Percentiles rank a stretch among this genome's conserved stretches.
These are phyloP conservation scores for Fusarium drepaniforme DNA, from an alignment of 2,329 filamentous ascomycete genomes.

Conservation along the genomic window DNA sequence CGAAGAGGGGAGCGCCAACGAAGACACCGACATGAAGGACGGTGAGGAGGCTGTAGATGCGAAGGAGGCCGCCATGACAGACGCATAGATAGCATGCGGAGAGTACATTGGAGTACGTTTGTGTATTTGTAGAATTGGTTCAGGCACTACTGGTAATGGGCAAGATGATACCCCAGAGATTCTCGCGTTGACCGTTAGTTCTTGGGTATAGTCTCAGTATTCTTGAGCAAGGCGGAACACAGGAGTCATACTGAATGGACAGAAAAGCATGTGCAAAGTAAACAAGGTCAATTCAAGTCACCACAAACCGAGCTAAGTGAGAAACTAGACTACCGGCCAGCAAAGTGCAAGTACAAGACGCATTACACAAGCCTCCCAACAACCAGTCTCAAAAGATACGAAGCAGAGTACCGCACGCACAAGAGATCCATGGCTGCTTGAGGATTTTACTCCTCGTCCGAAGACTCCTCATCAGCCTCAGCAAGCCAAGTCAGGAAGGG, in stretches of 20 bases:
- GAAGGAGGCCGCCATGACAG: conserved; percentile 36
- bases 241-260: not conserved
- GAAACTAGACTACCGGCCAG: conserved; percentile 15
- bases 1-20: conserved; percentile 22
- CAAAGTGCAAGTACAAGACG: conserved; percentile 11
- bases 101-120: not conserved
- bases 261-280: not conserved
- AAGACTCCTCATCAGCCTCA: conserved; percentile 78
- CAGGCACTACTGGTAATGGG: conserved; percentile 16
- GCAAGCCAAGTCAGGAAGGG: conserved; percentile 95
- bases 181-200: not conserved
- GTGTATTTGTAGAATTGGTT: conserved; percentile 17
- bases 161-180: conserved; percentile 34
- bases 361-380: conserved; percentile 2
- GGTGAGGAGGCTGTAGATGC: conserved; percentile 14
- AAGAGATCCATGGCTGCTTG: not conserved
- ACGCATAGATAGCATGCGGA: conserved; percentile 11
- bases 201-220: not conserved
- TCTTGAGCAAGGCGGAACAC: not conserved
- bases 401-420: conserved; percentile 4
- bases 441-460: conserved; percentile 65
- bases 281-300: conserved; percentile 23
- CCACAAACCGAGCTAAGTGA: conserved; percentile 35
- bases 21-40: conserved; percentile 40
- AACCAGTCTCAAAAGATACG: conserved; percentile 9